phyloP scores from a whole-genome alignment of 2,329 filamentous ascomycete species.

The Emmonsia crescens region DNA sequence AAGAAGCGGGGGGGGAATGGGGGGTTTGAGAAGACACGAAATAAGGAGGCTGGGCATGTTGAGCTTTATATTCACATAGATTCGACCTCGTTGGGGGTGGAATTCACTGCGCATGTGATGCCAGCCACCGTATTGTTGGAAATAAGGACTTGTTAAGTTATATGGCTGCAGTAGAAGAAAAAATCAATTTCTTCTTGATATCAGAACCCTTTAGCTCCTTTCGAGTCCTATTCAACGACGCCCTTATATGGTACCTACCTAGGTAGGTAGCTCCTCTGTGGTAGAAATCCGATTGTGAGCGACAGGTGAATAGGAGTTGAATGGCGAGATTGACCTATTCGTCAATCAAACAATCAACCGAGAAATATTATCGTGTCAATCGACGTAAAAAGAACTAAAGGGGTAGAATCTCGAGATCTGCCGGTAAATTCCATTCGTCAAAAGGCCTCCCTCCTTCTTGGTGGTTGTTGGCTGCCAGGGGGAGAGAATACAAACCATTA shows the following conservation, averaged over 20 bases:
- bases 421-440: neutral
- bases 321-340: neutral
- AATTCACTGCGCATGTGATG: neutral
- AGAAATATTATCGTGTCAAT: neutral
- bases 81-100: neutral
- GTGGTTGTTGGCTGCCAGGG: neutral
- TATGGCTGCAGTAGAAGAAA: neutral
- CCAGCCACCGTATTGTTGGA: neutral
- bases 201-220: neutral
- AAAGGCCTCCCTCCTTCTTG: no score
- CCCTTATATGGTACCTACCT: no score
- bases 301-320: neutral
- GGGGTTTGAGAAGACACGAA: neutral
- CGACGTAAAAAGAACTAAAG: neutral
- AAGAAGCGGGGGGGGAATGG: neutral
- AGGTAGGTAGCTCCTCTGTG: neutral
- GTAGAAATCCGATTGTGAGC: neutral
- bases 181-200: neutral
- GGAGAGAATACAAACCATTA: neutral
- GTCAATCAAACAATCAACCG: neutral
- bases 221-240: neutral
- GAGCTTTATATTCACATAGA: constrained; percentile 3
- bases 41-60: constrained; percentile 3
- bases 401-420: neutral
- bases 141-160: neutral